Evolutionary conservation across 2,329 filamentous ascomycete genomes (phyloP), one percentile per base, ranked within the genome.

Genomic region (Microdochium nivale): DNA sequence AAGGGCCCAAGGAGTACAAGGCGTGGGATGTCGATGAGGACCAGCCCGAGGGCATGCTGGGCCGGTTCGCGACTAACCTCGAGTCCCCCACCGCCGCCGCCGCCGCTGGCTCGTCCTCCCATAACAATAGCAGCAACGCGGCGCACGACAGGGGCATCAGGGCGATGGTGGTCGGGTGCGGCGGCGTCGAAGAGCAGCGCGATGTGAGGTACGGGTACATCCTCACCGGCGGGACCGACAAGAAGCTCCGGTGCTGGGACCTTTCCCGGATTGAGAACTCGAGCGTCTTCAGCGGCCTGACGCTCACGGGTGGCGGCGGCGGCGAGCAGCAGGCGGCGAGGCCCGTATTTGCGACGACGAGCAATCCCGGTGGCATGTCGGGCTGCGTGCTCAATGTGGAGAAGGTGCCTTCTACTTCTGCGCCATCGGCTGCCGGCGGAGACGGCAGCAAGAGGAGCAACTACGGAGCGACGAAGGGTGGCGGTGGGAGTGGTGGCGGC

Each of bases 181-280:
- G 90, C 60, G 74, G 79, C 4, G 78, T 82, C 24, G 84, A 90
- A 49, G 83, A 88, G 49, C 83, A 83, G 53, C 77, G 81, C 44
- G 88, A 91, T 47, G 79, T 86, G 3, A 85, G 87, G 52, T 84
- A 90, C 60, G 86, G 88, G 0, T 96, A 94, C 65, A 80, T 96
- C 47, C 73, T 99, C 35, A 94, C 90, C 0, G 91, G 86, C 19
- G 92, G 92, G 0, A 88, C 88, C 11, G 94, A 97, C 67, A 89
- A 87, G 70, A 94, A 88, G 67, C 80, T 99, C 19, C 83, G 94
- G 10, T 97, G 95, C 70, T 99, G 94, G 94, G 92, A 99, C 63
- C 77, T 94, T 14, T 77, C 82, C 10, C 84, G 84, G 10, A 78
- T 89, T 10, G 90, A 96, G 62, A 80, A 83, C 53, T 96, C 89